Base-by-base conservation (phyloP, 176 grass and related monocot species). In the Phoenix roebelenii region DNA sequence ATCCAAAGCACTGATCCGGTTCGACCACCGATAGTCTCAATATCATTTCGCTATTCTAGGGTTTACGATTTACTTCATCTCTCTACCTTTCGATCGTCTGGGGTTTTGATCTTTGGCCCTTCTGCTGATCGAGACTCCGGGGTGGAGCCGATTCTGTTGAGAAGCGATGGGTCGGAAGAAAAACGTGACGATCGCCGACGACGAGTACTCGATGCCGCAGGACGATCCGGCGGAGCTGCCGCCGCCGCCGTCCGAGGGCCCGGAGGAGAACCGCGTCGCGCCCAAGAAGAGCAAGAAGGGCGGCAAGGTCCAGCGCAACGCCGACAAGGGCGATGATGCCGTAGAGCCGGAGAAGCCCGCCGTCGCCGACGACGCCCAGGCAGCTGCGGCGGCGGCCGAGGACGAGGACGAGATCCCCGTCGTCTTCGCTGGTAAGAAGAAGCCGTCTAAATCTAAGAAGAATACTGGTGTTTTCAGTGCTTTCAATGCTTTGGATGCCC, bases 351-450 rank as follows among this genome's bases (percentile, higher is more conserved):
- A 90, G 73, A 75, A 75, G 72, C 65, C 35, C 35, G 10, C 35
- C 76, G 65, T 26, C 71, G 14, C 65, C 59, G 0, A 52, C 57
- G 7, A 44, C 70, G 57, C 51, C 69, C 66, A 69, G 3, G 55
- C 32, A 0, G 61, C 26, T 0, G 25, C n/a, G 18, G 14, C 22
- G 16, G 7, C 48, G 16, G 51, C 3, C 22, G 74, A 71, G 7
- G 82, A 53, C 0, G 78, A 85, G 0, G 86, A 76, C 22, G 90
- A 79, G 30, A 57, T 83, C 52, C 68, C 83, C 69, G 7, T 88
- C 69, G 81, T 80, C 26, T 88, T 91, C 73, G 70, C 87, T 17
- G 92, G 92, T 77, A 97, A 91, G 81, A 97, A 97, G 69, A 97
- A 97, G 60, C 61, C 78, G 25, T 85, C 85, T 71, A 97, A 97